Conservation (phyloP, 768 basidiomycete genomes). For the Rhodosporidiobolus odoratus region DNA sequence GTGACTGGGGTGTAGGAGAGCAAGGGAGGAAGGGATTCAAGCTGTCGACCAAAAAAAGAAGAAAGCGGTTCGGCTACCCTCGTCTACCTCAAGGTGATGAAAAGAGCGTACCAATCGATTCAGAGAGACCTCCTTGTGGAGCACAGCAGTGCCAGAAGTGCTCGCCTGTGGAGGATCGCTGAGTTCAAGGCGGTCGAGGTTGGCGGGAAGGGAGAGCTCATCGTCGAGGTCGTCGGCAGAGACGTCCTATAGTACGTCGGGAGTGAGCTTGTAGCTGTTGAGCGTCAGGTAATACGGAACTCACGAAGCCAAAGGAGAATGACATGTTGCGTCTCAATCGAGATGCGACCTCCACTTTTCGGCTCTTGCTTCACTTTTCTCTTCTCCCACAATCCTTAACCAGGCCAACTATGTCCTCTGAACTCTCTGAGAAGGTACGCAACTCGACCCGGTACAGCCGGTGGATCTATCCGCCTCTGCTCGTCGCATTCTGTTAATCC, state of each 20-base stretch:
- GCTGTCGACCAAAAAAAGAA: conserved; percentile 49
- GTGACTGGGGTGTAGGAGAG: conserved; percentile 75
- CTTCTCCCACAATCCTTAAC: background rate
- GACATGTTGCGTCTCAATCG: conserved; percentile 6
- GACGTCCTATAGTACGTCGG: background rate
- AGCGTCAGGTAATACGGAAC: background rate
- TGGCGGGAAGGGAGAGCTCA: conserved; percentile 10
- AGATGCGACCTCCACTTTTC: background rate
- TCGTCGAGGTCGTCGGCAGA: conserved; percentile 17
- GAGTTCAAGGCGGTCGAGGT: background rate
- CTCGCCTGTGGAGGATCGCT: background rate
- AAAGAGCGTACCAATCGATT: conserved; percentile 42
- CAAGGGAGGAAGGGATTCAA: conserved; percentile 61
- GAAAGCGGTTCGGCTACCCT: background rate
- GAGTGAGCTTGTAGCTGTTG: background rate
- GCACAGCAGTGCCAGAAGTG: conserved; percentile 1
- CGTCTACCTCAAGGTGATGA: background rate
- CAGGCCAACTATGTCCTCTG: background rate
- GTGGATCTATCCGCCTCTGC: no score
- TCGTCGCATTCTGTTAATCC: background rate
- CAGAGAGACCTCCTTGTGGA: conserved; percentile 38
- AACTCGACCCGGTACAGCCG: background rate
- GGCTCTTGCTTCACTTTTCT: background rate
- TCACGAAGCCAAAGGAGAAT: conserved; percentile 29
- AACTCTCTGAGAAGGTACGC: background rate